Evolutionary conservation across 1,284 basidiomycete genomes (phyloP), one percentile per base, ranked within the genome.

Genomic region (Cryptococcus amylolentus): DNA sequence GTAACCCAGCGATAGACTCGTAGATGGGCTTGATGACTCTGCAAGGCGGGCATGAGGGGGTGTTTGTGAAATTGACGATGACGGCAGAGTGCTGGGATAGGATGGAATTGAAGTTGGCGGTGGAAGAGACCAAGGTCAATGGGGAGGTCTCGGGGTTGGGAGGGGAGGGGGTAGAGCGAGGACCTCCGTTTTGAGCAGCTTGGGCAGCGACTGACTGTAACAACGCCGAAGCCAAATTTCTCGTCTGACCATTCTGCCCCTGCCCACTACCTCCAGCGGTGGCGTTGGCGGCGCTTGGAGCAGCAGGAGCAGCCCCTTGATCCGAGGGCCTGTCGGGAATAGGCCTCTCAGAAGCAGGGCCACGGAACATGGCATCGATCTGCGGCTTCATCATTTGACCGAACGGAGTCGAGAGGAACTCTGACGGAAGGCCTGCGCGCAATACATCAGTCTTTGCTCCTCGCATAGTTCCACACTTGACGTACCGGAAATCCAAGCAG

Each of bases 391-490:
- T 81, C 3, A 87, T 84, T n/a, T 84, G 84, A 6, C 92, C 93
- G 60, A 96, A 90, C 0, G 92, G 89, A 0, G 92, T 95, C 1
- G 89, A 86, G 23, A 96, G 82, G 73, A 96, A 94, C 66, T 95
- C 91, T 10, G 84, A 83, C 0, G 92, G 91, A 0, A 94, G 81
- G 57, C 91, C 91, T 92, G 63, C 2, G 40, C 49, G 5, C 18
- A 2, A 18, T 38, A 40, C 38, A n/a, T 28, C 37, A 7, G 28
- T 18, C 35, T 18, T 35, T 50, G 12, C 8, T 7, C 4, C 10
- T 50, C n/a, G 18, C 7, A 50, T 50, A 31, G 37, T 6, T n/a
- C 14, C n/a, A 39, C 9, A 12, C 48, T 23, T 31, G 40, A 10
- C 73, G 60, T 49, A 77, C 77, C 72, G 40, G 68, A 88, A 60